Evolutionary conservation across 2,329 filamentous ascomycete species (phyloP).

Genomic region (Aureobasidium melanogenum): DNA sequence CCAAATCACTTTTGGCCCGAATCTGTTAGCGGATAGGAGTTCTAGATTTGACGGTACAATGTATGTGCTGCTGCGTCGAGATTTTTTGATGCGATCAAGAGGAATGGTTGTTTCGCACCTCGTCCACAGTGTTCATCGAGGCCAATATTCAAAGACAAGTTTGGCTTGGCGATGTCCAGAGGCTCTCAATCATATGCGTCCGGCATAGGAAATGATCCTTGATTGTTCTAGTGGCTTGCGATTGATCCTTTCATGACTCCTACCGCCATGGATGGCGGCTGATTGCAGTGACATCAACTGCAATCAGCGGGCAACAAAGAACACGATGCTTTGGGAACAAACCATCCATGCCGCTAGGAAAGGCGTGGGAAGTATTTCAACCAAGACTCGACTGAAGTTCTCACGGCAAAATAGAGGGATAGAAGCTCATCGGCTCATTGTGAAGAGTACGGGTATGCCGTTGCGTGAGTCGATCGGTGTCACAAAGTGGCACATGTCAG

Average conservation of each 20-base stretch:
- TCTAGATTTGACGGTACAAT: not conserved
- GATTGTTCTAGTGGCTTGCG: not conserved
- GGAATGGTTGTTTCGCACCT: no score
- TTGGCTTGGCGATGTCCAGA: not conserved
- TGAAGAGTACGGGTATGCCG: no score
- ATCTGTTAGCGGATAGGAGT: not conserved
- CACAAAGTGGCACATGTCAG: not conserved
- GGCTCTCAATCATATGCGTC: not conserved
- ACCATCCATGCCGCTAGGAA: not conserved
- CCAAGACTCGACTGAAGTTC: no score
- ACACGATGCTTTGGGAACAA: not conserved
- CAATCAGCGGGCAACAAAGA: not conserved
- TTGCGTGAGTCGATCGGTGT: not conserved
- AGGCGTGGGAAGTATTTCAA: not conserved
- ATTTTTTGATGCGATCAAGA: not conserved
- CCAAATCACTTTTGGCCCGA: not conserved
- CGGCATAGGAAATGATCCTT: not conserved
- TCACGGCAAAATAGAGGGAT: not conserved
- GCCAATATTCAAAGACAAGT: not conserved
- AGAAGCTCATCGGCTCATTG: no score
- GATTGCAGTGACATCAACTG: constrained; percentile 1
- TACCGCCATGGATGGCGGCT: no score
- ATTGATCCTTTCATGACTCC: not conserved
- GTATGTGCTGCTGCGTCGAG: not conserved
- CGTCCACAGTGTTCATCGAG: not conserved